These are phyloP conservation scores for Neurospora sp. DNA, from an alignment of 495 filamentous ascomycete species.

Conservation along the genomic window DNA sequence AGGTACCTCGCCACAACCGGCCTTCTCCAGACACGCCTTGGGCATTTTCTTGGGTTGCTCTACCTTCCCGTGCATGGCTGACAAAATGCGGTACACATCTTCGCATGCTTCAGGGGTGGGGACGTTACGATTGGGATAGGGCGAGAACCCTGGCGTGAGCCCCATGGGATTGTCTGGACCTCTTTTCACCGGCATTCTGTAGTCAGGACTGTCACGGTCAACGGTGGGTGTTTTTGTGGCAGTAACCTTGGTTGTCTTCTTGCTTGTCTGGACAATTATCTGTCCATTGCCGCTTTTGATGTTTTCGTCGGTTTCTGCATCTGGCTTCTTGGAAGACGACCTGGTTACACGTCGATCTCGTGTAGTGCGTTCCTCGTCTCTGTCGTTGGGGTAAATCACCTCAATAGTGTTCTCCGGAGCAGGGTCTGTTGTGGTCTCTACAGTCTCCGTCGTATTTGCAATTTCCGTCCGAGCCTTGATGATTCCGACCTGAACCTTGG, in stretches of 20 bases:
- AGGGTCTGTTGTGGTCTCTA: not conserved
- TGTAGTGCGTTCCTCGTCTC: not conserved
- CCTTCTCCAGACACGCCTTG: conserved; percentile 62
- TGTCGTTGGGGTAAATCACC: not conserved
- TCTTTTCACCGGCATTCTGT: conserved; percentile 18
- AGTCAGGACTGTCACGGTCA: conserved; percentile 10
- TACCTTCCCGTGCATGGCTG: conserved; percentile 55
- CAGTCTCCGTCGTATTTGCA: not conserved
- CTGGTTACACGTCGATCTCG: not conserved
- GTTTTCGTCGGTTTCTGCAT: not conserved
- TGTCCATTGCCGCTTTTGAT: not conserved
- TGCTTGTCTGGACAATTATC: not conserved
- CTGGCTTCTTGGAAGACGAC: not conserved
- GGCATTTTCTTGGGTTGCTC: conserved; percentile 59
- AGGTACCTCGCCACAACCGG: conserved; percentile 91
- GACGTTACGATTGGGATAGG: conserved; percentile 57
- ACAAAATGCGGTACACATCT: conserved; percentile 61
- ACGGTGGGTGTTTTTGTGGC: not conserved
- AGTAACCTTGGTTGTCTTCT: not conserved
- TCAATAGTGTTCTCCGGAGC: not conserved
- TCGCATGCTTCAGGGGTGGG: conserved; percentile 68
- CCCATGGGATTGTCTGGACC: conserved; percentile 36
- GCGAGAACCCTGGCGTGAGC: conserved; percentile 40
- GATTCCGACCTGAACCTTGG: not conserved
- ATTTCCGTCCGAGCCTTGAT: not conserved